These are phyloP conservation scores for Didymellaceae sp. DNA, from an alignment of 2,329 filamentous ascomycete genomes.

Conservation along the genomic window DNA sequence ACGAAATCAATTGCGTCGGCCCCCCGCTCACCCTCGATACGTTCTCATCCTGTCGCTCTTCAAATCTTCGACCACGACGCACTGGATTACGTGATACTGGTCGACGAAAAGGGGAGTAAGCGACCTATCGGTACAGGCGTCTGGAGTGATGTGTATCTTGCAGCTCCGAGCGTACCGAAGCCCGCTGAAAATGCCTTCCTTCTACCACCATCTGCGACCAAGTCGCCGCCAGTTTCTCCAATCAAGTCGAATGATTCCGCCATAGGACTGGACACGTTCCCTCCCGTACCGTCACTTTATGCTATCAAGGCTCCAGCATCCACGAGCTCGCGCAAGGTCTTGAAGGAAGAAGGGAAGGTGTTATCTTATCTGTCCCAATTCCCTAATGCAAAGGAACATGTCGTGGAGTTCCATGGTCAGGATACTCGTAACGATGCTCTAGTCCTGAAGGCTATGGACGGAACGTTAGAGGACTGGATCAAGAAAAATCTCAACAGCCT, in stretches of 20 bases:
- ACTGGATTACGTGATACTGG: constrained; percentile 37
- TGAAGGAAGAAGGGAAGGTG: constrained; percentile 41
- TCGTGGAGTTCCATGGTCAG: constrained; percentile 44
- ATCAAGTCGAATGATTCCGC: constrained; percentile 26
- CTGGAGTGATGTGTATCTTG: constrained; percentile 49
- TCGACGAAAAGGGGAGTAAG: constrained; percentile 32
- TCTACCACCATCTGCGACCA: constrained; percentile 16
- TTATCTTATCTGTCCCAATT: constrained; percentile 43
- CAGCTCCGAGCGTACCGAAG: constrained; percentile 30
- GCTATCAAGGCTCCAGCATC: constrained; percentile 46
- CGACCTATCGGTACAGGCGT: constrained; percentile 41
- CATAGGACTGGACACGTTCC: constrained; percentile 16
- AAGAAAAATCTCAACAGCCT: constrained; percentile 36
- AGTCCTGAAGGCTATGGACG: constrained; percentile 43
- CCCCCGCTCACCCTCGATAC: constrained; percentile 25
- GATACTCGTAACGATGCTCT: constrained; percentile 39
- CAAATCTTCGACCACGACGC: constrained; percentile 31
- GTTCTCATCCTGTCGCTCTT: constrained; percentile 31
- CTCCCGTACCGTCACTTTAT: constrained; percentile 30
- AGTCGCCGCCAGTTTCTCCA: constrained; percentile 40
- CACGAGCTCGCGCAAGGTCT: constrained; percentile 38
- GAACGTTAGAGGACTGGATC: constrained; percentile 44
- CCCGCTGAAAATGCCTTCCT: constrained; percentile 6
- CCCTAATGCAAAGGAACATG: constrained; percentile 28
- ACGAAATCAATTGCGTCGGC: constrained; percentile 21